Evolutionary conservation across 1,284 basidiomycete genomes (phyloP), one percentile per base, ranked within the genome.

Genomic region (Ustilago xerochloae): DNA sequence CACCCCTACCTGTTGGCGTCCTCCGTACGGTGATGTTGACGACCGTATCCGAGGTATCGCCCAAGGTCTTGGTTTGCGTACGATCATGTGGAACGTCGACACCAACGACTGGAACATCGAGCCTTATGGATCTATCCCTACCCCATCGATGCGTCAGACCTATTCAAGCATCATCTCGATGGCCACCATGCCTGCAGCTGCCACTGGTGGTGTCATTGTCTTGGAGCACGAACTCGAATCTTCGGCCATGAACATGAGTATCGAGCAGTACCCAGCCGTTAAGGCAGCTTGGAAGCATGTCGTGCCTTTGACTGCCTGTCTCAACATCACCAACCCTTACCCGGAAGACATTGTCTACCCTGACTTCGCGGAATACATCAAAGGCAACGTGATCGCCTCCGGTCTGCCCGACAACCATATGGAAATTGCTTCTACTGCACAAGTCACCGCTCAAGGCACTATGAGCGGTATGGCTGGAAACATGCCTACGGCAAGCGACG

Each of bases 41-140:
- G 87, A 88, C 81, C 86, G 88, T 29, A 85, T 88, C 38, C 85
- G 88, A 26, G 80, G 84, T 12, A 88, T 89, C 57, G 88, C 88
- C 24, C 58, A 81, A 2, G 81, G 75, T 5, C 82, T 88, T 33
- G 87, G 87, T 61, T 76, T 88, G 70, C 85, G 84, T 18, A 86
- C 86, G 28, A 83, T 87, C 51, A 77, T 88, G 33, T 88, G 87
- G 87, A 81, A 81, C 18, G 84, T 86, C 52, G 87, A 87, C 70
- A 80, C 77, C 16, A 52, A 86, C 38, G 87, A 87, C 78, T 87
- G 86, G 86, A 65, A 82, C 57, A 83, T 85, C 20, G 72, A 78
- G n/a, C 77, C 77, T 8, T 75, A 71, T 38, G 79, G 81, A 5
- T 78, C 79, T 24, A 71, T 85, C 33, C 85, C 86, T 5, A 63